phyloP scores from a whole-genome alignment of 208 protist genomes.

The Phytomonas francai region DNA sequence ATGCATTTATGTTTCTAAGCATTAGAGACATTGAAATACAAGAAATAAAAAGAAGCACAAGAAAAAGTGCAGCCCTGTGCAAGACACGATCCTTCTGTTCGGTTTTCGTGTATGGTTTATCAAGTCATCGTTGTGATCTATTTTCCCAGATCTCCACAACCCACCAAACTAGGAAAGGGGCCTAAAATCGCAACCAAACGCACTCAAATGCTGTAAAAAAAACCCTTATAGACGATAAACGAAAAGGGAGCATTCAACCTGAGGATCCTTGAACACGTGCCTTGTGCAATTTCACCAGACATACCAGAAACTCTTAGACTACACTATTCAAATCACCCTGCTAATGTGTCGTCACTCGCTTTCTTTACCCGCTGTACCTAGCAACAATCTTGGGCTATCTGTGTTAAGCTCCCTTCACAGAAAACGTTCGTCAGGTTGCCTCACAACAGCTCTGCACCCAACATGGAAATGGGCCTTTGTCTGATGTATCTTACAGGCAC shows the following conservation, averaged over 20 bases:
- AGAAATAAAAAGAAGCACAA: neutral
- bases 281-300: conserved; percentile 12
- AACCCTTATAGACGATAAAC: neutral
- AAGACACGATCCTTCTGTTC: neutral
- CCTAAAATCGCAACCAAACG: conserved; percentile 2
- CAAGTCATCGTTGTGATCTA: neutral
- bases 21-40: neutral
- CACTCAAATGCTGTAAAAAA: neutral
- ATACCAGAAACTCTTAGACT: conserved; percentile 38
- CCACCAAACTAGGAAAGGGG: neutral
- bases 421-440: neutral
- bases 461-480: neutral
- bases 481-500: neutral
- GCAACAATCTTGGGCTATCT: neutral
- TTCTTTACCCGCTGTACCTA: neutral
- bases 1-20: neutral
- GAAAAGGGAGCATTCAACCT: neutral
- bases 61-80: neutral
- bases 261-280: neutral
- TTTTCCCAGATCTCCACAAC: neutral
- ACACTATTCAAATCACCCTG: conserved; percentile 47
- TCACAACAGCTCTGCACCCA: neutral
- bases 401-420: neutral
- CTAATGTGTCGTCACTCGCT: conserved; percentile 15
- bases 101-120: neutral